Evolutionary conservation across 164 flowering plant species (phyloP), one percentile per base, ranked within the genome.

Genomic region (Chimonanthus praecox): DNA sequence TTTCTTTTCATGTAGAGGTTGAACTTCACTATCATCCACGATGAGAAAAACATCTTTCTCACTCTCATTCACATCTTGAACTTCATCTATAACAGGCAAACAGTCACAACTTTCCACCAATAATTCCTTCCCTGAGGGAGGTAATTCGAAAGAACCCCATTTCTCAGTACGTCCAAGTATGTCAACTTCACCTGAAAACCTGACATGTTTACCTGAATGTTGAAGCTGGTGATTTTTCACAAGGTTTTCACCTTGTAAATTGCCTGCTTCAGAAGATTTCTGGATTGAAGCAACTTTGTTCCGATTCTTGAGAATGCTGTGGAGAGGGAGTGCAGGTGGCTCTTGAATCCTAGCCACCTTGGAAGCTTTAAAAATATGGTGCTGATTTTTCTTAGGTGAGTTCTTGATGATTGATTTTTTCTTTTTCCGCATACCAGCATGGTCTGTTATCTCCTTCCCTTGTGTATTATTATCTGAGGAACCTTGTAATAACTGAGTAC

Each of bases 301-400:
- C 9, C 74, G 78, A 58, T 78, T 83, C 82, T 86, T 87, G 67
- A 82, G 80, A 74, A 84, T 86, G 71, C 87, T 77, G 7, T 75
- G 81, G 67, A 82, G 67, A 64, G 86, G 81, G 77, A 58, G 54
- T 7, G 45, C 71, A 64, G 72, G 70, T 64, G 72, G 61, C 20
- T 75, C 68, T 54, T 6, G 54, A 5, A 45, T 75, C 16, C 62
- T 73, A 71, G 69, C 33, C 21, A 68, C 49, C 60, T 75, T 74
- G 7, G 83, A 72, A 50, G 74, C 47, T 60, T 11, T 74, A 18
- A 66, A 45, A 45, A 10, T 62, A 61, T 73, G 78, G 67, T 61
- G 67, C 77, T 75, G 82, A 68, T 78, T 79, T 60, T 74, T 64
- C 61, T 47, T 65, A 47, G 81, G 71, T 61, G 65, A 65, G 49